Percentiles rank a stretch among this genome's conserved stretches.
phyloP scores from a whole-genome alignment of 2,329 filamentous ascomycete genomes.

The Coleophoma eucalyptorum region DNA sequence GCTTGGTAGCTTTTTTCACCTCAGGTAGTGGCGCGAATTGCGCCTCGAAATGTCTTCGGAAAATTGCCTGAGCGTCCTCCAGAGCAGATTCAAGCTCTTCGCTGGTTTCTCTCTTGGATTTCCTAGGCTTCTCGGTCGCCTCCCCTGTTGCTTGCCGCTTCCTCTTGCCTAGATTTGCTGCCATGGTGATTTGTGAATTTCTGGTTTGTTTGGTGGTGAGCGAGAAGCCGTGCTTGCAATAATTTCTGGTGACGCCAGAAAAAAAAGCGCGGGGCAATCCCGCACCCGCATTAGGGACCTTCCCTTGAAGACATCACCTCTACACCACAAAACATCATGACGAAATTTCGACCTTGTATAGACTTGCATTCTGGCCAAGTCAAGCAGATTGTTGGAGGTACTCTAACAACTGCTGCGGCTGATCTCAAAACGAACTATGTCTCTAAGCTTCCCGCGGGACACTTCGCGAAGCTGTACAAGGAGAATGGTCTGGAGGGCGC shows the following conservation, averaged over 20 bases:
- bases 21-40: constrained; percentile 72
- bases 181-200: constrained; percentile 10
- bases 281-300: constrained; percentile 1
- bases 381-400: constrained; percentile 97
- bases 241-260: constrained; percentile 4
- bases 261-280: background rate
- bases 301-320: background rate
- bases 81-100: constrained; percentile 19
- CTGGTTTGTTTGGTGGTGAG: background rate
- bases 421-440: constrained; percentile 89
- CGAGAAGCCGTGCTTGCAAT: constrained; percentile 3
- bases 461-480: constrained; percentile 81
- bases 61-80: constrained; percentile 66
- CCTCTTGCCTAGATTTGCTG: constrained; percentile 39
- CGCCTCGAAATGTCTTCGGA: constrained; percentile 82
- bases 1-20: constrained; percentile 11
- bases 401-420: constrained; percentile 64
- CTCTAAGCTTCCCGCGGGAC: constrained; percentile 73
- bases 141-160: constrained; percentile 36
- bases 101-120: constrained; percentile 10
- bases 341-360: constrained; percentile 91
- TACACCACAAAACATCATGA: constrained; percentile 56
- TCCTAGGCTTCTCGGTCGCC: constrained; percentile 23
- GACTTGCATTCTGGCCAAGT: constrained; percentile 96
- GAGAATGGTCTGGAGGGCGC: constrained; percentile 71